Conservation (phyloP, 108 stramenopile genomes). For the Mediolabrus comicus region DNA sequence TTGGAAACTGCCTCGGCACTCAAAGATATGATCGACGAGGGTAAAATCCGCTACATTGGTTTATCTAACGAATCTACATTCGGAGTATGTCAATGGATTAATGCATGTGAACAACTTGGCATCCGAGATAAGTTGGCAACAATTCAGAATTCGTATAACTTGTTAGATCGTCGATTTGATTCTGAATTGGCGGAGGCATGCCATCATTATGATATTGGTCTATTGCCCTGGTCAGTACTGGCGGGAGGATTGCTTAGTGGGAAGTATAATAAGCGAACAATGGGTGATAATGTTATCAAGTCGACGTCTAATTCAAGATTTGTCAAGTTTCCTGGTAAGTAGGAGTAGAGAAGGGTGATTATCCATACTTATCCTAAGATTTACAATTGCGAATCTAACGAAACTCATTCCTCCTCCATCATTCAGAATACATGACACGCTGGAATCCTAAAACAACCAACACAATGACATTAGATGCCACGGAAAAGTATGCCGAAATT, state of each 20-base stretch:
- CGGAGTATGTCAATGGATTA: constrained; percentile 73
- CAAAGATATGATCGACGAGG: constrained; percentile 73
- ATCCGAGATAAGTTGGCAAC: constrained; percentile 68
- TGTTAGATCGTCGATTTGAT: constrained; percentile 84
- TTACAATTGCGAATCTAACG: too few species aligned
- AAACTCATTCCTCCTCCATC: too few species aligned
- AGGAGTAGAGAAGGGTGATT: too few species aligned
- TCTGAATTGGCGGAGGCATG: constrained; percentile 86
- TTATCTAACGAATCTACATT: constrained; percentile 90
- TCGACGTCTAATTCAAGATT: constrained; percentile 55
- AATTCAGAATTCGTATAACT: constrained; percentile 86
- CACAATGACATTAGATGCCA: constrained; percentile 56
- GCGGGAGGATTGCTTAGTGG: constrained; percentile 89
- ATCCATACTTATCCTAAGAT: too few species aligned
- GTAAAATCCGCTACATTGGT: constrained; percentile 85
- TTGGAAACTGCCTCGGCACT: constrained; percentile 50
- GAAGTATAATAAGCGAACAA: constrained; percentile 54
- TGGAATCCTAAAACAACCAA: constrained; percentile 48
- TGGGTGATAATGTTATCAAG: constrained; percentile 12
- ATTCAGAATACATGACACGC: constrained; percentile 91
- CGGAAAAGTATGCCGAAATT: constrained; percentile 69
- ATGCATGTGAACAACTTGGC: constrained; percentile 49
- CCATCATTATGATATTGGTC: constrained; percentile 76
- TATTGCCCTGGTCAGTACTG: constrained; percentile 86
- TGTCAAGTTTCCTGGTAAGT: too few species aligned